These are phyloP conservation scores for Dendrostoma leiphaemia DNA, from an alignment of 2,329 filamentous ascomycete species.

Conservation along the genomic window DNA sequence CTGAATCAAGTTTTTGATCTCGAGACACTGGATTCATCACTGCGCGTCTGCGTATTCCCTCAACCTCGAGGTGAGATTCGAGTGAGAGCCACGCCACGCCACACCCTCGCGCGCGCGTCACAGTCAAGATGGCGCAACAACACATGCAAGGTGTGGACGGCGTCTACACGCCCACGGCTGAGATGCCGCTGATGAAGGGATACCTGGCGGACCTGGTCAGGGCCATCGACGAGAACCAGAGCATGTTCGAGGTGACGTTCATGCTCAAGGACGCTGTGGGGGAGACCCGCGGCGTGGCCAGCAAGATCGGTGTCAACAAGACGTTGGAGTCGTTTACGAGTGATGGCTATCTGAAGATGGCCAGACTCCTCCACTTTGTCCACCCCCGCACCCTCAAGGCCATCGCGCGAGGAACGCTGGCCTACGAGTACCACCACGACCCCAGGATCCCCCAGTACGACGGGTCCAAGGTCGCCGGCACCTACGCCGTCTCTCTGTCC, in stretches of 20 bases:
- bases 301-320: background rate
- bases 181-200: conserved; percentile 1
- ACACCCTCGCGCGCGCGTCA: no score
- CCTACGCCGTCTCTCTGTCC: background rate
- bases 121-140: no score
- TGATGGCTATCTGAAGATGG: background rate
- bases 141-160: no score
- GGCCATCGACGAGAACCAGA: background rate
- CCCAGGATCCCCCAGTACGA: background rate
- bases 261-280: background rate
- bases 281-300: background rate
- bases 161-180: background rate
- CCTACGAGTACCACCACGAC: background rate
- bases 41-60: no score
- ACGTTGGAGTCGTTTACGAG: background rate
- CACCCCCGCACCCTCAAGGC: background rate
- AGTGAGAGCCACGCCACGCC: no score
- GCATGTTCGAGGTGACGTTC: background rate
- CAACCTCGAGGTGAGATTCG: no score
- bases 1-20: no score
- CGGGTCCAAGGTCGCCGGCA: background rate
- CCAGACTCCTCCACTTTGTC: background rate
- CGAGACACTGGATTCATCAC: no score
- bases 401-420: background rate
- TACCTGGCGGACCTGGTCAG: background rate